These are phyloP conservation scores for Chaetomium olivaceum DNA, from an alignment of 2,329 filamentous ascomycete species.

Conservation along the genomic window DNA sequence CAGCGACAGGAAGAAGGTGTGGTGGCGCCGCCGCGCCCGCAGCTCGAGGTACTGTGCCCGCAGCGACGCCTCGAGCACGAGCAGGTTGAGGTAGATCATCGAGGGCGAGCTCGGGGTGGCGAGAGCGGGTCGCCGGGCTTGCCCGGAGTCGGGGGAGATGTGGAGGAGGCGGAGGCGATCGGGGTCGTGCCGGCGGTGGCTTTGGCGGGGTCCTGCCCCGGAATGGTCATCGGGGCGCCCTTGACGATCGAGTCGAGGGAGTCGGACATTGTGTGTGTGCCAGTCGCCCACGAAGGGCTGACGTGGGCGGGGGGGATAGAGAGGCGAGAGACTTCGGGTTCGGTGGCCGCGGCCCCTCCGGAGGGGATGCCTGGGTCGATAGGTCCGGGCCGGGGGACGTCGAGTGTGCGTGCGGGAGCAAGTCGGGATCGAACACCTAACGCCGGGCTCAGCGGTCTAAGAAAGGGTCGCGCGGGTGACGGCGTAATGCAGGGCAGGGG, in stretches of 20 bases:
- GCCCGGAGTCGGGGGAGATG: conserved; percentile 32
- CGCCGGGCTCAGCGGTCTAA: no score
- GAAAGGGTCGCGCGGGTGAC: not conserved
- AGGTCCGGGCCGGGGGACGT: not conserved
- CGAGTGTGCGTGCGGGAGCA: not conserved
- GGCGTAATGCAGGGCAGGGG: not conserved
- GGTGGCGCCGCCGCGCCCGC: conserved; percentile 82
- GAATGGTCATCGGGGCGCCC: conserved; percentile 65
- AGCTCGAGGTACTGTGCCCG: conserved; percentile 91
- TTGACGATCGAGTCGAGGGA: conserved; percentile 88
- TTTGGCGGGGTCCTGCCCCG: conserved; percentile 55
- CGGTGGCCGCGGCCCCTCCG: conserved; percentile 8
- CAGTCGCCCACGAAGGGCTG: not conserved
- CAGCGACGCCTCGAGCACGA: conserved; percentile 92
- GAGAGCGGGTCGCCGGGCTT: conserved; percentile 70
- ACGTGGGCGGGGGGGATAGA: no score
- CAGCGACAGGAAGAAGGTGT: conserved; percentile 86
- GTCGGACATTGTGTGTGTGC: conserved; percentile 57
- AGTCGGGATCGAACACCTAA: not conserved
- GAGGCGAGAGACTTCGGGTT: not conserved
- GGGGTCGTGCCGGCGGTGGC: conserved; percentile 46
- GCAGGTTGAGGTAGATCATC: conserved; percentile 96
- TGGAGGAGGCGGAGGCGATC: conserved; percentile 46
- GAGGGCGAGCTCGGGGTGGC: conserved; percentile 83
- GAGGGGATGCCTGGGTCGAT: not conserved